Evolutionary conservation across 2,329 filamentous ascomycete species (phyloP).

Genomic region (Spiromastix sp.): DNA sequence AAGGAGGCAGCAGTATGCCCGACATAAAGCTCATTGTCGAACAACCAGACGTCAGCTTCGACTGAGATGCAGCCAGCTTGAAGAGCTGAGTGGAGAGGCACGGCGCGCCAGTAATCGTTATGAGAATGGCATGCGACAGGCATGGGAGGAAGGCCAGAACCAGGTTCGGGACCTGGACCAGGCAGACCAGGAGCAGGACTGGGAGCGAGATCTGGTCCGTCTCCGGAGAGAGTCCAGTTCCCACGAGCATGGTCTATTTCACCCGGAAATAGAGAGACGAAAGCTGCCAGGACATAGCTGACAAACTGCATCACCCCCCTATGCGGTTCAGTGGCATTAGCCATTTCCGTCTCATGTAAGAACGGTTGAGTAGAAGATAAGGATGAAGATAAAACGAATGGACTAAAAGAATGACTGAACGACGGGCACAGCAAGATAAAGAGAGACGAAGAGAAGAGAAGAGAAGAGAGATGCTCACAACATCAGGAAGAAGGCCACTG

Average conservation of each 20-base stretch:
- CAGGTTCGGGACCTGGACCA: too few species aligned
- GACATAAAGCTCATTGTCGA: conserved; percentile 43
- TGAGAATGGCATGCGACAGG: conserved; percentile 47
- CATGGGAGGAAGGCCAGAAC: too few species aligned
- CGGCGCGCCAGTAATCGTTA: conserved; percentile 49
- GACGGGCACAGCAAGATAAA: too few species aligned
- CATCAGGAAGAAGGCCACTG: too few species aligned
- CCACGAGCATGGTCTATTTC: too few species aligned
- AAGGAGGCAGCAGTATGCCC: conserved; percentile 42
- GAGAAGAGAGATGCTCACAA: too few species aligned
- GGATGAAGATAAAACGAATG: conserved; percentile 13
- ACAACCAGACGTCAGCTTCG: conserved; percentile 49
- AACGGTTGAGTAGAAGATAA: conserved; percentile 9
- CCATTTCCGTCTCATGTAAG: conserved; percentile 2
- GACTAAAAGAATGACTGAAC: too few species aligned
- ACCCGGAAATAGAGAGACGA: conserved; percentile 32
- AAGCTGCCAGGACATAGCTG: conserved; percentile 26
- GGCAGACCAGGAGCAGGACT: too few species aligned
- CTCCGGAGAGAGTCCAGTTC: too few species aligned
- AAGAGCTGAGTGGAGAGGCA: conserved; percentile 46
- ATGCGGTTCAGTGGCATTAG: conserved; percentile 1
- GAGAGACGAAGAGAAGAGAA: not conserved
- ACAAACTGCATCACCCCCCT: conserved; percentile 34
- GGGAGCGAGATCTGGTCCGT: too few species aligned
- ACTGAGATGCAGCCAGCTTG: conserved; percentile 45